phyloP scores from a whole-genome alignment of 2,329 filamentous ascomycete species.

The Clonostachys sp. region DNA sequence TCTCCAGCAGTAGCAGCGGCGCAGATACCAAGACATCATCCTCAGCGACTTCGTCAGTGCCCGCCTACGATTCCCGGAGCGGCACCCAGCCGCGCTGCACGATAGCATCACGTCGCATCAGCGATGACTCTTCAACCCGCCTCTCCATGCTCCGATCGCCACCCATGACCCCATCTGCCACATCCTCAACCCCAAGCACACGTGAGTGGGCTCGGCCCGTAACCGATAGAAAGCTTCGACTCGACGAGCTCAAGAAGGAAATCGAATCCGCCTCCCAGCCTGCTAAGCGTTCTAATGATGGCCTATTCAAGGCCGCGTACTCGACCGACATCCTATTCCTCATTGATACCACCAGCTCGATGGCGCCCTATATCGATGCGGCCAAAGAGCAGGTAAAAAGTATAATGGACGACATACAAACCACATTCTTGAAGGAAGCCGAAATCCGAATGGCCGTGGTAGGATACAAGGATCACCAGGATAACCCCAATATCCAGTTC shows the following conservation, averaged over 20 bases:
- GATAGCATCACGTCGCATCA: too few species aligned
- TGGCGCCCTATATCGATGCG: constrained; percentile 20
- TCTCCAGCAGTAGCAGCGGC: too few species aligned
- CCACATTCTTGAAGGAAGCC: constrained; percentile 21
- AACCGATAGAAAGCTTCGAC: background rate
- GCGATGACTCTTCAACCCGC: too few species aligned
- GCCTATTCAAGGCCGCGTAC: constrained; percentile 22
- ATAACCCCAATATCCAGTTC: background rate
- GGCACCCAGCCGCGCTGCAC: too few species aligned
- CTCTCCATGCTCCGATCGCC: too few species aligned
- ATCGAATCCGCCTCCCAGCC: background rate
- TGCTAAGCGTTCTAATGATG: constrained; percentile 4
- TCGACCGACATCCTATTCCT: constrained; percentile 29
- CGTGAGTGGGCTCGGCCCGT: too few species aligned
- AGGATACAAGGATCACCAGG: constrained; percentile 25
- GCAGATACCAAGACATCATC: too few species aligned
- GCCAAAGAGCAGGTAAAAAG: constrained; percentile 24
- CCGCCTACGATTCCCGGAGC: too few species aligned
- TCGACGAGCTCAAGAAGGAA: background rate
- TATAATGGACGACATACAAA: constrained; percentile 23
- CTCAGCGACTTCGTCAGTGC: too few species aligned
- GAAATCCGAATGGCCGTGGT: constrained; percentile 27
- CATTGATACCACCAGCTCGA: constrained; percentile 27
- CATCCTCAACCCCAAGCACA: too few species aligned
- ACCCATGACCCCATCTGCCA: too few species aligned